Evolutionary conservation across 192 early-diverging fungal species (phyloP), one percentile per base, ranked within the genome.

Genomic region (Cladochytrium replicatum): DNA sequence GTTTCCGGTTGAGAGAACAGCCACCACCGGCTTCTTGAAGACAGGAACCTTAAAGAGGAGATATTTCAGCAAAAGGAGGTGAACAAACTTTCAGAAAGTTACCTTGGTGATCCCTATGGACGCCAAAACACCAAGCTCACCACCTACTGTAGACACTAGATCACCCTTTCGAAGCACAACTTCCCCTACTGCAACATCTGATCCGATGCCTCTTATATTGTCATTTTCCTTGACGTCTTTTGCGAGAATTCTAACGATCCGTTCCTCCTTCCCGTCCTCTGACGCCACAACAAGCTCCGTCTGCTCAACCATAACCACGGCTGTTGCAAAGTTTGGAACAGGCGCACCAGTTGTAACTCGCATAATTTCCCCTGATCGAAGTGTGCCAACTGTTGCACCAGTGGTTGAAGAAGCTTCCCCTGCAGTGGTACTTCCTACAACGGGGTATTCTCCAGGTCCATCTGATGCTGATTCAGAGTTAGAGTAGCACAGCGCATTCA

Each of bases 231-330:
- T 32, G 22, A 63, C 54, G 46, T 60, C 28, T 29, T 55, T 67
- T 52, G 58, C 11, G n/a, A n/a, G n/a, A 42, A 84, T 77, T 44
- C 51, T 42, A 0, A 82, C 68, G 26, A 67, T 49, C 19, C 69
- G 58, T 55, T 89, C 84, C 22, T 71, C 69, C 1, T 63, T 58
- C 8, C 74, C 78, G 37, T 82, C 78, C 26, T 54, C 63, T 1
- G 68, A 72, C 0, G 64, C 52, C 30, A 58, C 56, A n/a, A 83
- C 52, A 4, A 98, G 63, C 40, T 64, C 53, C 1, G 94, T 95
- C 46, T 95, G 83, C 56, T 98, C 94, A 13, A 95, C 84, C 94
- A 98, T 98, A 9, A 95, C 83, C n/a, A 98, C 85, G 6, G 89
- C 90, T 29, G 77, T 78, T 0, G 94, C 88, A 4, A 86, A 86